A percentile compares a stretch with the other conserved stretches of the same genome.
phyloP scores from a whole-genome alignment of 345 rosid genomes.

The Moringa oleifera region DNA sequence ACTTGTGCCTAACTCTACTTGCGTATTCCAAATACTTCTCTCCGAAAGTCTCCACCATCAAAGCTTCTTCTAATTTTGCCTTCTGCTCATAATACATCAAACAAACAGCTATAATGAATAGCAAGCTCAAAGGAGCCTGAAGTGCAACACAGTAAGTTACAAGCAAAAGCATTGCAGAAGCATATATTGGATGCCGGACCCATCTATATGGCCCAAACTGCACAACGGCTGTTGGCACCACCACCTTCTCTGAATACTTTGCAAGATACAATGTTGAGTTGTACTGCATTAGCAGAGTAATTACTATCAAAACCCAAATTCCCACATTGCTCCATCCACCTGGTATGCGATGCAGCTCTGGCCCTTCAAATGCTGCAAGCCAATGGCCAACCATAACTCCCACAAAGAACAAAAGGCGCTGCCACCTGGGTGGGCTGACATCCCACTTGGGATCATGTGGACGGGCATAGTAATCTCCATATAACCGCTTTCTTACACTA shows the following conservation, averaged over 20 bases:
- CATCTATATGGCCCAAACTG: conserved; percentile 89
- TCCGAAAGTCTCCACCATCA: conserved; percentile 75
- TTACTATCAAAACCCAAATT: conserved; percentile 64
- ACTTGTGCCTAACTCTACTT: conserved; percentile 62
- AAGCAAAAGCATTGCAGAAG: conserved; percentile 70
- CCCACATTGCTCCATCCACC: conserved; percentile 69
- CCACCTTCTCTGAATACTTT: conserved; percentile 76
- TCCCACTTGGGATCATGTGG: conserved; percentile 83
- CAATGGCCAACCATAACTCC: conserved; percentile 66
- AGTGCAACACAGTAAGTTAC: conserved; percentile 55
- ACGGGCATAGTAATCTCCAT: conserved; percentile 68
- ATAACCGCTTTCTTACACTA: conserved; percentile 64
- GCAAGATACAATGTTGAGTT: conserved; percentile 79
- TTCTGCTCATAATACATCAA: conserved; percentile 65
- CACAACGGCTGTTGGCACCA: conserved; percentile 75
- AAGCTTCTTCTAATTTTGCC: conserved; percentile 61
- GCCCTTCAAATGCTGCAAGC: conserved; percentile 90
- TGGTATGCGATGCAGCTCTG: conserved; percentile 66
- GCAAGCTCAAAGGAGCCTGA: conserved; percentile 67
- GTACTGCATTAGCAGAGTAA: conserved; percentile 63
- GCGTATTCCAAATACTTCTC: conserved; percentile 60
- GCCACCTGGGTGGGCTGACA: conserved; percentile 50
- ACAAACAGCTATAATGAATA: conserved; percentile 58
- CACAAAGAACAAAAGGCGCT: conserved; percentile 49
- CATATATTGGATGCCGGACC: conserved; percentile 77